These are phyloP conservation scores for Termitomyces sp. DNA, from an alignment of 768 basidiomycete genomes.

Conservation along the genomic window DNA sequence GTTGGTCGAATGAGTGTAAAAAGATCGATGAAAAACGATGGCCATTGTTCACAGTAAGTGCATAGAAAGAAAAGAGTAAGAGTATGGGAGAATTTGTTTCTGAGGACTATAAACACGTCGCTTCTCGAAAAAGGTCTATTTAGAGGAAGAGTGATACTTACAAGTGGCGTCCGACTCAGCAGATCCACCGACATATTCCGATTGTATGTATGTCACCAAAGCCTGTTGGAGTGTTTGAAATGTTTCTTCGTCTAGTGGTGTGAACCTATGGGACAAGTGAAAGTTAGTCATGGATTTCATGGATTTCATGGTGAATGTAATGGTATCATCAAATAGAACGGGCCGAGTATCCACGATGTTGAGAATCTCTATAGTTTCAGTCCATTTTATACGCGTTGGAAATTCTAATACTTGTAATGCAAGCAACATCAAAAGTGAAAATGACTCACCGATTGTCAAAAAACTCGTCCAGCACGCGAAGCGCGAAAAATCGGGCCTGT, in stretches of 20 bases:
- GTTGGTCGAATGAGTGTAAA: slow-evolving; percentile 66
- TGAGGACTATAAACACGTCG: slow-evolving; percentile 50
- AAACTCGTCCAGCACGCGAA: slow-evolving; percentile 77
- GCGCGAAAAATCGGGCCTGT: slow-evolving; percentile 74
- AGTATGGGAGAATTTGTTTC: slow-evolving; percentile 94
- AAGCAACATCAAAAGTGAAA: slow-evolving; percentile 6
- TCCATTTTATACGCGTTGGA: neutral
- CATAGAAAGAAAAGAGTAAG: slow-evolving; percentile 84
- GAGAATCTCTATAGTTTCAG: neutral
- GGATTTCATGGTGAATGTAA: neutral
- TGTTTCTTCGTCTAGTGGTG: slow-evolving; percentile 61
- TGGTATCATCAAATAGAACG: neutral
- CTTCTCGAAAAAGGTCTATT: slow-evolving; percentile 8
- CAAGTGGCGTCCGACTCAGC: slow-evolving; percentile 81
- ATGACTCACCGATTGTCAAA: slow-evolving; percentile 71
- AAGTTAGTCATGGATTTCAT: slow-evolving; percentile 5
- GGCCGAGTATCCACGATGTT: neutral
- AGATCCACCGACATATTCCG: slow-evolving; percentile 81
- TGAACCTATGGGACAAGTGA: slow-evolving; percentile 36
- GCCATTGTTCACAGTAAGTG: slow-evolving; percentile 83
- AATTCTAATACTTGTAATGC: neutral
- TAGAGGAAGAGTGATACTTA: slow-evolving; percentile 34
- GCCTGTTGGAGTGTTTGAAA: slow-evolving; percentile 73
- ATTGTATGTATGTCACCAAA: slow-evolving; percentile 75
- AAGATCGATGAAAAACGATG: slow-evolving; percentile 75